A percentile compares a stretch with the other conserved stretches of the same genome.
Conservation (phyloP, 169 alveolate genomes). For the Eimeria zaria region DNA sequence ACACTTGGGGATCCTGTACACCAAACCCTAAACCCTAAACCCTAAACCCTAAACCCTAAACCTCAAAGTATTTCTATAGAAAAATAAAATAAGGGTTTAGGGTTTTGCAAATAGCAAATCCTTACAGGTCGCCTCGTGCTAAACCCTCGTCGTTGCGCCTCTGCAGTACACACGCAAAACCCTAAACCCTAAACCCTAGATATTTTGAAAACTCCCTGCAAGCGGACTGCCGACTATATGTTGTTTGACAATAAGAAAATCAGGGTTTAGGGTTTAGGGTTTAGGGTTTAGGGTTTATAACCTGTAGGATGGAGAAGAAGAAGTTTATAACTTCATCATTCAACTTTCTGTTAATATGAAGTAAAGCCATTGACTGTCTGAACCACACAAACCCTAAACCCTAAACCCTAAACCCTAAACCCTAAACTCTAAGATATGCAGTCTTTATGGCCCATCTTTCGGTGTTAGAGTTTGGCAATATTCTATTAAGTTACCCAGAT, state of each 20-base stretch:
- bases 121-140: neutral
- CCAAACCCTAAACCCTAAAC: constrained; percentile 35
- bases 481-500: neutral
- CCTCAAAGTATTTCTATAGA: neutral
- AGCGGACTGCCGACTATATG: neutral
- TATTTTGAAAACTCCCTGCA: neutral
- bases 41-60: constrained; percentile 39
- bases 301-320: constrained; percentile 44
- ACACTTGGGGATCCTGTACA: constrained; percentile 10
- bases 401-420: constrained; percentile 22
- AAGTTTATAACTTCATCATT: neutral
- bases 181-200: constrained; percentile 37
- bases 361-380: neutral
- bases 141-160: neutral
- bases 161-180: constrained; percentile 7
- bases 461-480: no score
- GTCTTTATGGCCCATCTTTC: no score
- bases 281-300: neutral
- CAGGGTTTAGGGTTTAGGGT: neutral
- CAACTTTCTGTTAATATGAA: neutral
- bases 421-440: neutral
- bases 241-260: neutral
- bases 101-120: neutral
- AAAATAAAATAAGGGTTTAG: neutral
- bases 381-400: constrained; percentile 2